These are phyloP conservation scores for Aspergillus pseudoterreus DNA, from an alignment of 2,329 filamentous ascomycete species.

Conservation along the genomic window DNA sequence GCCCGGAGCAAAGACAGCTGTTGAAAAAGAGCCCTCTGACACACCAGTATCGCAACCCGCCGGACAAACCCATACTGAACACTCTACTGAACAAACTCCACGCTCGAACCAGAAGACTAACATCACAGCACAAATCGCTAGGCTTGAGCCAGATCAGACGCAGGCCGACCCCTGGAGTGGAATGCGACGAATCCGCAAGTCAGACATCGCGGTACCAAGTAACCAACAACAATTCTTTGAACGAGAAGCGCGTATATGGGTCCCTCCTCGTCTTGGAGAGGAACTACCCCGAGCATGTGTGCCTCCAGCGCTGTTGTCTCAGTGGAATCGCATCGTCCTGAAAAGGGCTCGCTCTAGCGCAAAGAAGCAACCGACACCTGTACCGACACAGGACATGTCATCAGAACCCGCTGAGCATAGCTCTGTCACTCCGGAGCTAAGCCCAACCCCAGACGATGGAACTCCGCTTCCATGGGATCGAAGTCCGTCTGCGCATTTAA, in stretches of 20 bases:
- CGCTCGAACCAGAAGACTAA: too few species aligned
- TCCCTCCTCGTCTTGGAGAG: conserved; percentile 22
- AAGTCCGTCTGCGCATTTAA: conserved; percentile 12
- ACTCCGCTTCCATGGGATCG: neutral
- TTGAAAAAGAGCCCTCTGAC: too few species aligned
- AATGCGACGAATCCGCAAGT: conserved; percentile 23
- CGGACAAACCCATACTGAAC: too few species aligned
- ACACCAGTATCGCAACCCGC: too few species aligned
- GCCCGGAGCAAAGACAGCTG: too few species aligned
- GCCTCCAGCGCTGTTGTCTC: conserved; percentile 30
- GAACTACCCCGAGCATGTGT: conserved; percentile 28
- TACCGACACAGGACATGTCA: neutral
- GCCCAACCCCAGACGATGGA: too few species aligned
- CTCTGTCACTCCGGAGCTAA: neutral
- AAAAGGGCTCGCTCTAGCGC: conserved; percentile 3
- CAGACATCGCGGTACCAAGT: conserved; percentile 3
- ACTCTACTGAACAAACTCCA: too few species aligned
- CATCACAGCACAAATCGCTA: neutral
- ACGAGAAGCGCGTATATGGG: conserved; percentile 1
- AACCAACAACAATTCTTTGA: conserved; percentile 4
- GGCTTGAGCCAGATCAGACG: neutral
- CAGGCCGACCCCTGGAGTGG: conserved; percentile 26
- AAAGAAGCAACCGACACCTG: neutral
- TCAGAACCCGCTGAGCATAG: neutral
- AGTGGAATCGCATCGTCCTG: conserved; percentile 33